Conservation (phyloP, 768 basidiomycete genomes). For the Suillus alpinus region DNA sequence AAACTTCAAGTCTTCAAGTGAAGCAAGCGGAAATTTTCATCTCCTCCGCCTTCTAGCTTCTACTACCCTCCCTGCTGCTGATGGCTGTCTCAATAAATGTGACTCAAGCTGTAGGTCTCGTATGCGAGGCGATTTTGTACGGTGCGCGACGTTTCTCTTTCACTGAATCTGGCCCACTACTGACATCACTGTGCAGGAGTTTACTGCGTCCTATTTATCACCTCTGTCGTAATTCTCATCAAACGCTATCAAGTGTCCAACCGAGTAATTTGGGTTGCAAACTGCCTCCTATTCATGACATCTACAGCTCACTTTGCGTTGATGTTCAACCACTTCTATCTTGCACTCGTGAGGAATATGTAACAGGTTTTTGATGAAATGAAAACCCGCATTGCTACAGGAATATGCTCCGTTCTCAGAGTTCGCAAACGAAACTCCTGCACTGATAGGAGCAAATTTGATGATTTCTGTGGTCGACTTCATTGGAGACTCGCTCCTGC, state of each 20-base stretch:
- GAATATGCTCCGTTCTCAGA: constrained; percentile 12
- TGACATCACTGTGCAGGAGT: constrained; percentile 5
- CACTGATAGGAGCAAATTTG: constrained; percentile 21
- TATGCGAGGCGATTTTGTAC: constrained; percentile 23
- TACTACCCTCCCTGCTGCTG: background rate
- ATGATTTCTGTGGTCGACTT: constrained; percentile 25
- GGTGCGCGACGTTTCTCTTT: constrained; percentile 12
- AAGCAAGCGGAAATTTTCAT: too few relatives aligned
- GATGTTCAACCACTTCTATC: constrained; percentile 22
- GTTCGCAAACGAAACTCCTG: constrained; percentile 18
- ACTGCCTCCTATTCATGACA: constrained; percentile 15
- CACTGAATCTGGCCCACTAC: background rate
- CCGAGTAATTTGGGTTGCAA: constrained; percentile 9
- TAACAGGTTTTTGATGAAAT: background rate
- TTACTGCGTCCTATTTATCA: constrained; percentile 15
- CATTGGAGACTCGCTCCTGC: constrained; percentile 21
- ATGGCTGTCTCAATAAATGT: background rate
- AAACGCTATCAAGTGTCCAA: constrained; percentile 3
- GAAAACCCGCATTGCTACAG: constrained; percentile 6
- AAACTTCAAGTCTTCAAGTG: background rate
- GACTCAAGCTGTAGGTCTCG: constrained; percentile 16
- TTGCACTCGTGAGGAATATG: constrained; percentile 16
- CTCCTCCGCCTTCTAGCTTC: too few relatives aligned
- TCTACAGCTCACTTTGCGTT: constrained; percentile 17
- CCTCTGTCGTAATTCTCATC: constrained; percentile 12